These are phyloP conservation scores for Macrotyloma uniflorum DNA, from an alignment of 306 rosid genomes.

Conservation along the genomic window DNA sequence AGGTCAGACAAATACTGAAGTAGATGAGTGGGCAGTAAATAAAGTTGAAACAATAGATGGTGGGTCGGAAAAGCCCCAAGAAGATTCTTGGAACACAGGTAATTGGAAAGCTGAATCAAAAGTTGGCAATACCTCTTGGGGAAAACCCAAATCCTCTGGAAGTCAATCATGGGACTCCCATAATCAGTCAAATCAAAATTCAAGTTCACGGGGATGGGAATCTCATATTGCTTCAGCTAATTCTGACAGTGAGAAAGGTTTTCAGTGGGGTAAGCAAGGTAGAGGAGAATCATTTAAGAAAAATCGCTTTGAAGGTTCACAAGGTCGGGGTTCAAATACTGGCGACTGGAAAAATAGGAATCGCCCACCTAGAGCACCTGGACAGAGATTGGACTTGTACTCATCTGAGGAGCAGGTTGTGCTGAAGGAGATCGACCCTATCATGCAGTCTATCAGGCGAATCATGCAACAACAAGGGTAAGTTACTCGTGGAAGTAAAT, in stretches of 20 bases:
- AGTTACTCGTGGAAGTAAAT: slow-evolving; percentile 25
- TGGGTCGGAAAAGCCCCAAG: not conserved
- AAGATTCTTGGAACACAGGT: slow-evolving; percentile 14
- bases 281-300: slow-evolving; percentile 62
- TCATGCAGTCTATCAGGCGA: slow-evolving; percentile 68
- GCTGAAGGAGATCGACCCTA: slow-evolving; percentile 62
- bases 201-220: slow-evolving; percentile 61
- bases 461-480: slow-evolving; percentile 92
- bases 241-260: slow-evolving; percentile 46
- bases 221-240: slow-evolving; percentile 51
- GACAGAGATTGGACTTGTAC: slow-evolving; percentile 70
- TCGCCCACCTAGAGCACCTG: slow-evolving; percentile 65
- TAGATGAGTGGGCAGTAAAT: not conserved
- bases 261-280: slow-evolving; percentile 60
- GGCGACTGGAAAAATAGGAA: slow-evolving; percentile 67
- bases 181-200: slow-evolving; percentile 43
- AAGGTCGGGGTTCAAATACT: slow-evolving; percentile 68
- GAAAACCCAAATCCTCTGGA: slow-evolving; percentile 44
- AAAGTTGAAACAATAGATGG: not conserved
- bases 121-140: slow-evolving; percentile 48
- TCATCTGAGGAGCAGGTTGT: slow-evolving; percentile 78
- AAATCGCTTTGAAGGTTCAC: slow-evolving; percentile 62
- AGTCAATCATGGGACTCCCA: slow-evolving; percentile 47
- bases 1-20: not conserved
- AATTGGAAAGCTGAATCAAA: slow-evolving; percentile 21